Base-by-base conservation (phyloP, 1,139 yeast genomes). In the Casaregolazyma suthepensis region DNA sequence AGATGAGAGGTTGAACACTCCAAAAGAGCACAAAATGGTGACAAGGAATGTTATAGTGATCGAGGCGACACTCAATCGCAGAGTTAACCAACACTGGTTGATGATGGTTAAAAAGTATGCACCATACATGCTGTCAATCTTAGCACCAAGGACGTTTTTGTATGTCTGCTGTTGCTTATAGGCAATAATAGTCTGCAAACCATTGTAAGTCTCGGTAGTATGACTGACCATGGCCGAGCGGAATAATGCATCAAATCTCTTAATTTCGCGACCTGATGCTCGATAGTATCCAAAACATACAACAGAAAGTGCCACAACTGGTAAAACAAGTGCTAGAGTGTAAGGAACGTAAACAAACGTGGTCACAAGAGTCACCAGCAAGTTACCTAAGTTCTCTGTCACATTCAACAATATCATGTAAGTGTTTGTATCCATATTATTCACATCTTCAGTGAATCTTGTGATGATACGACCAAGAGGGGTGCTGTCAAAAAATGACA, bases 371-470 rank as follows among this genome's bases (percentile, higher is more conserved):
- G 60, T 57, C 2, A 64, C 62, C 1, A 62, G 13, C 13, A 66
- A 54, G 54, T 54, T 55, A 2, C 58, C 53, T 9, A 56, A 26
- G 6, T 62, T 57, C 43, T 61, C 59, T 45, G 63, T 51, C 13
- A 63, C 54, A 65, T 64, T 59, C 0, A 62, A 58, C 40, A 66
- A 47, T 31, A 57, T 59, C 60, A 57, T 59, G 23, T 57, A 59
- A 49, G 67, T 51, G 61, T 85, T 91, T 64, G 86, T 85, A 67
- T 87, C 96, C 61, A 87, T 71, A 46, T 82, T 82, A 64, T 87
- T 94, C 0, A 91, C 84, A 68, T 87, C 96, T 62, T 85, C 86
- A 0, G 94, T 84, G 66, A 82, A 82, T 57, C 86, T 69, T 63
- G 81, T 81, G 62, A 81, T 63, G 43, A 81, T 75, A 61, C 85